Percentiles rank a stretch among this genome's conserved stretches.
These are phyloP conservation scores for Dioscorea dumetorum DNA, from an alignment of 106 monocot genomes.

Conservation along the genomic window DNA sequence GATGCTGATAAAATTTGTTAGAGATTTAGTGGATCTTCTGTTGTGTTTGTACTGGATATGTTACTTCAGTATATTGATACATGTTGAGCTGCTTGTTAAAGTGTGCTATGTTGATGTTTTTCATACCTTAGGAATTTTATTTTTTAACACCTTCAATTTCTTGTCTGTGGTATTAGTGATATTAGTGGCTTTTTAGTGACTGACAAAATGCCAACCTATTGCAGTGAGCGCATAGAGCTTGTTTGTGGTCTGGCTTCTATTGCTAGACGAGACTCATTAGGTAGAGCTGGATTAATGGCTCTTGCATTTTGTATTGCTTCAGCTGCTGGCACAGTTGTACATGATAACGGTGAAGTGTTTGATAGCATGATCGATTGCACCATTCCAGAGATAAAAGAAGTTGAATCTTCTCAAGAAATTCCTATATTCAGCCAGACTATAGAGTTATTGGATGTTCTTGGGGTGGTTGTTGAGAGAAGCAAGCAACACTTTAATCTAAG, in stretches of 20 bases:
- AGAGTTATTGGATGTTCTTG: constrained; percentile 63
- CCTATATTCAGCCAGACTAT: constrained; percentile 4
- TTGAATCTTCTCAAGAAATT: constrained; percentile 12
- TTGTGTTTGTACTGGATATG: no score
- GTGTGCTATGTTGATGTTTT: no score
- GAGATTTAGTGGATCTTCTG: no score
- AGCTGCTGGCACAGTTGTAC: constrained; percentile 24
- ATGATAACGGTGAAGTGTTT: constrained; percentile 3
- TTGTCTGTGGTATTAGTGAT: neutral
- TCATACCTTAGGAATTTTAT: no score
- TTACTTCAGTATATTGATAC: no score
- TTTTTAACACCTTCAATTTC: no score
- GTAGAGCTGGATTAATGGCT: constrained; percentile 85
- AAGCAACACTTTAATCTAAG: constrained; percentile 95
- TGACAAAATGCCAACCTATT: neutral
- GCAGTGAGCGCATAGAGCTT: constrained; percentile 46
- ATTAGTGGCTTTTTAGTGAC: neutral
- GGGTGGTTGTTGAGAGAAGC: constrained; percentile 62
- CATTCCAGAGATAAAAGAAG: neutral
- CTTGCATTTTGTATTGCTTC: constrained; percentile 76
- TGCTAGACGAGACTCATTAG: constrained; percentile 59
- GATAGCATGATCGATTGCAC: neutral
- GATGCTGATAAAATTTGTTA: no score
- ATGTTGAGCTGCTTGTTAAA: no score
- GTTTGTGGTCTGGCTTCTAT: constrained; percentile 54